phyloP scores from a whole-genome alignment of 2,329 filamentous ascomycete genomes.

The Esteya vermicola region DNA sequence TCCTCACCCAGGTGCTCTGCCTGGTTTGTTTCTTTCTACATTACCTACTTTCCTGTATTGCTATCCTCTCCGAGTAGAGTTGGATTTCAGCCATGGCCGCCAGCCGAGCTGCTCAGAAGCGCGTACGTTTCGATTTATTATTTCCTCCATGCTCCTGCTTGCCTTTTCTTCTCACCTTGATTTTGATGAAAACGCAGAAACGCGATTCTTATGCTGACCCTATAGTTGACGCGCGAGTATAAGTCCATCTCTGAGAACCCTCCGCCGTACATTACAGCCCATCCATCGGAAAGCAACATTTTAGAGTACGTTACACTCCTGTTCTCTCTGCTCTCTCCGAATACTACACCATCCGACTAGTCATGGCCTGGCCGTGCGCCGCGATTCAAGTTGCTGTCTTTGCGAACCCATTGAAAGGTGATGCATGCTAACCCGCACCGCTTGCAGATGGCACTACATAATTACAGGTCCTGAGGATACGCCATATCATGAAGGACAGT shows the following conservation, averaged over 20 bases:
- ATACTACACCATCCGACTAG: no score
- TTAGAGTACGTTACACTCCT: constrained; percentile 48
- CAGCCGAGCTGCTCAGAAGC: constrained; percentile 58
- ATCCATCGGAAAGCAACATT: constrained; percentile 83
- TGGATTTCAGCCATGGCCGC: constrained; percentile 22
- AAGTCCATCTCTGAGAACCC: constrained; percentile 56
- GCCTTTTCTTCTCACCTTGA: background rate
- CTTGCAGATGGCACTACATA: constrained; percentile 73
- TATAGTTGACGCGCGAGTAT: constrained; percentile 47
- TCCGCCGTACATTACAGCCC: constrained; percentile 76
- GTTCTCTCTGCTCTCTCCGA: background rate
- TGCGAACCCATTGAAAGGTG: no score
- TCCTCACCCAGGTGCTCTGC: no score
- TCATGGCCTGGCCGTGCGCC: no score
- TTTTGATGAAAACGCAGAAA: no score
- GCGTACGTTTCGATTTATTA: constrained; percentile 29
- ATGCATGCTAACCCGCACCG: constrained; percentile 1
- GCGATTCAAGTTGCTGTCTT: no score
- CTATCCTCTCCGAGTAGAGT: no score
- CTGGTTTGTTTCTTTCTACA: no score
- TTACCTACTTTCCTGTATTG: no score
- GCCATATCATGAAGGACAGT: constrained; percentile 87
- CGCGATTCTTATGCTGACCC: no score
- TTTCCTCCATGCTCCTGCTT: background rate
- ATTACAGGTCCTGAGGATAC: constrained; percentile 89